Conservation (phyloP, 2,329 filamentous ascomycete genomes). For the Tolypocladium album region DNA sequence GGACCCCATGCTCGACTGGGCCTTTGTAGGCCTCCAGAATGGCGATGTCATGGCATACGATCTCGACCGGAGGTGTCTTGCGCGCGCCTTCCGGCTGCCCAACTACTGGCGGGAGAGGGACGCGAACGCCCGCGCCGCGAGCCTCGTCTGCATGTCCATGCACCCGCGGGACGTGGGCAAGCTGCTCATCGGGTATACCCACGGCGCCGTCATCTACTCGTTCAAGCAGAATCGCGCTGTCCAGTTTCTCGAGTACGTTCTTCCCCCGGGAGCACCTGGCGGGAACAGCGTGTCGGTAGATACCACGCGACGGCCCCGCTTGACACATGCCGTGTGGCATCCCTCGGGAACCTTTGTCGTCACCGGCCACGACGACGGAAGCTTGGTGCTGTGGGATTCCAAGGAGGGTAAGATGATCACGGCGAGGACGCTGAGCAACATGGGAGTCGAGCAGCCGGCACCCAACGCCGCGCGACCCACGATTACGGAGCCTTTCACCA, state of each 20-base stretch:
- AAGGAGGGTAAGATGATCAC: conserved; percentile 78
- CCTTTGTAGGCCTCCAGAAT: conserved; percentile 69
- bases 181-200: conserved; percentile 79
- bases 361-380: conserved; percentile 83
- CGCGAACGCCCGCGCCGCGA: conserved; percentile 46
- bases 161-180: conserved; percentile 90
- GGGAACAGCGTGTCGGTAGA: conserved; percentile 56
- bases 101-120: conserved; percentile 77
- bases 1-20: conserved; percentile 90
- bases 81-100: conserved; percentile 65
- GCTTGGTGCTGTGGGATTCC: conserved; percentile 86
- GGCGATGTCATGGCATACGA: conserved; percentile 91
- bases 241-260: conserved; percentile 72
- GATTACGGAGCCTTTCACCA: conserved; percentile 63
- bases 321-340: conserved; percentile 87
- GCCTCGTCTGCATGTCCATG: conserved; percentile 68
- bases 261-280: conserved; percentile 77
- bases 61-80: conserved; percentile 65
- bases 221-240: conserved; percentile 81
- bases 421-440: conserved; percentile 69
- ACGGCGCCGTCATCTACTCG: conserved; percentile 82
- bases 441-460: conserved; percentile 59
- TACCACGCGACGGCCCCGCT: conserved; percentile 54
- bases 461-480: conserved; percentile 38
- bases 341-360: conserved; percentile 84